These are phyloP conservation scores for Neurospora sp. DNA, from an alignment of 495 filamentous ascomycete species.

Conservation along the genomic window DNA sequence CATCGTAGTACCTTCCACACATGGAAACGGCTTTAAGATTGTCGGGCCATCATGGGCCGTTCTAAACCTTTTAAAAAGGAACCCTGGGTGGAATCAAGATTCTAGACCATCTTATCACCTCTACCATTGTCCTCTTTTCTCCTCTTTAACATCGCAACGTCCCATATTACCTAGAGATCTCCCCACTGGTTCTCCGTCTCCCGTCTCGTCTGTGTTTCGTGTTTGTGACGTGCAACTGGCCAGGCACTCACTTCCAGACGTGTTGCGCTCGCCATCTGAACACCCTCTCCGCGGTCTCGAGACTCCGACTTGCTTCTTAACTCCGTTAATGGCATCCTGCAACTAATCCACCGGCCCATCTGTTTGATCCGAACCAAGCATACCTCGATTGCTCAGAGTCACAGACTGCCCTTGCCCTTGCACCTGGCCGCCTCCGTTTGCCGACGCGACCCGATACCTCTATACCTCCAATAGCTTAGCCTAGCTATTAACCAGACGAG, in stretches of 20 bases:
- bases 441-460: background rate
- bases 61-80: background rate
- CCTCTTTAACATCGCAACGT: background rate
- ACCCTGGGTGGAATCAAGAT: background rate
- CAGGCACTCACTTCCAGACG: background rate
- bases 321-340: background rate
- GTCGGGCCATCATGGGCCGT: background rate
- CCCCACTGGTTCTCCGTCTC: background rate
- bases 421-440: background rate
- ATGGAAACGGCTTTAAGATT: background rate
- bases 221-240: constrained; percentile 1
- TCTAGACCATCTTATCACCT: background rate
- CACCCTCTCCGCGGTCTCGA: background rate
- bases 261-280: background rate
- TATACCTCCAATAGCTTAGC: background rate
- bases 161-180: background rate
- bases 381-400: background rate
- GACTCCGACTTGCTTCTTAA: background rate
- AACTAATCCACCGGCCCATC: background rate
- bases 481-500: background rate
- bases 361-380: background rate
- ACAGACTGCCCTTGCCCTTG: background rate
- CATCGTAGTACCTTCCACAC: background rate
- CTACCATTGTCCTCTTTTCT: background rate
- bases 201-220: background rate